Base-by-base conservation (phyloP, 345 rosid species). In the Salix koriyanagi region DNA sequence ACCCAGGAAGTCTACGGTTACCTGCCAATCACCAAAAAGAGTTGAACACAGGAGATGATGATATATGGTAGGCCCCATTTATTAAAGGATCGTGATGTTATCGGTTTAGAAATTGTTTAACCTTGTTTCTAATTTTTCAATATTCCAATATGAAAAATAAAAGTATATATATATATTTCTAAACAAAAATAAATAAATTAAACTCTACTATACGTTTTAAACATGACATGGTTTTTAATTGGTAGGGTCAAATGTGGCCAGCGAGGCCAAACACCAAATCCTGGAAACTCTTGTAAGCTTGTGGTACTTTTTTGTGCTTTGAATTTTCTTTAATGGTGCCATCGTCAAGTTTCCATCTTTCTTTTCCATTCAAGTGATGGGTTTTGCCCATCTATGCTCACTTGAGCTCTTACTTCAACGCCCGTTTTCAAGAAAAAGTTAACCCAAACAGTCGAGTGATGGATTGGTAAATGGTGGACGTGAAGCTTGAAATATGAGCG, bases 1-100 rank as follows among this genome's bases (percentile, higher is more conserved):
- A 67, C 30, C 41, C 19, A 37, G 54, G 13, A 58, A 69, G 78
- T 81, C 75, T 26, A 86, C 87, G 84, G 85, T 78, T 26, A 36
- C 41, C 50, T 15, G 70, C 70, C 48, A 14, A 75, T 79, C 70
- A 73, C 30, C 37, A 2, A 8, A 34, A 6, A 19, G 26, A 25
- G 50, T 52, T 34, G 76, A 80, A 58, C 75, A 48, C 67, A 11
- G 42, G 0, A 11, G 58, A 78, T 78, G 79, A 75, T 64, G 82
- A 79, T 83, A 81, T 74, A 85, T 85, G 84, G 77, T 67, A 62
- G 76, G 81, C 25, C 84, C 84, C 54, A 6, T 7, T 18, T 56
- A 71, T 41, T 28, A 52, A 52, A 26, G 50, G 82, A 78, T 81
- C 62, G 60, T 13, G 58, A 72, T 61, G 56, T 70, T 76, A 56